Base-by-base conservation (phyloP, 2,329 filamentous ascomycete genomes). In the Hymenoscyphus occultus region DNA sequence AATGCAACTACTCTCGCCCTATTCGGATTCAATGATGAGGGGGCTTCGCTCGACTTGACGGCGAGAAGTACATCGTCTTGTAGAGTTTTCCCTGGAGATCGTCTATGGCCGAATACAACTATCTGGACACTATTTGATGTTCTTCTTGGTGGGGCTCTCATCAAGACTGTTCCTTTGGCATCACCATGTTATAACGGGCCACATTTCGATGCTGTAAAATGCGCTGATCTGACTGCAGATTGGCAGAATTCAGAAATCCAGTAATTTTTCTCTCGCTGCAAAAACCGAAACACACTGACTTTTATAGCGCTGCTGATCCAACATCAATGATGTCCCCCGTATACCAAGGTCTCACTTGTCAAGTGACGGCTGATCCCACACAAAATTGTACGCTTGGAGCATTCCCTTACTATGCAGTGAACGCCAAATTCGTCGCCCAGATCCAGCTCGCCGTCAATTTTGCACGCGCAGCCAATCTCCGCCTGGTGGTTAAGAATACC, bases 261-360 rank as follows among this genome's bases (percentile, higher is more conserved):
- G 73, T 71, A 71, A 40, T 67, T 63, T 16, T 39, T 9, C 5
- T 2, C 14, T 13, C 6, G 2, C 19, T 35, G 9, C 13, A 42
- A 13, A 3, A 1, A 14, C 4, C 39, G 39, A 39, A 31, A 22
- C 6, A 56, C 40, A 76, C 68, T 77, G 75, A 59, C 66, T 78
- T 67, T 76, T 58, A 69, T 72, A 72, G 72, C 75, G 71, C 77
- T 73, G 73, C 72, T 79, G 69, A 73, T 57, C 71, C 68, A 76
- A 82, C 64, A 80, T 77, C 72, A 75, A 78, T 69, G 79, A 84
- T 72, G 80, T 79, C 72, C 78, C 81, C 81, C 81, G 80, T 73
- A 73, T 84, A 58, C 80, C 80, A 40, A 70, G 68, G 71, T 10
- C 64, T 71, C 56, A 76, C 79, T 0, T 84, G 79, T 67, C 75